A percentile compares a stretch with the other conserved stretches of the same genome.
Conservation (phyloP, 345 rosid genomes). For the Salix exigua region DNA sequence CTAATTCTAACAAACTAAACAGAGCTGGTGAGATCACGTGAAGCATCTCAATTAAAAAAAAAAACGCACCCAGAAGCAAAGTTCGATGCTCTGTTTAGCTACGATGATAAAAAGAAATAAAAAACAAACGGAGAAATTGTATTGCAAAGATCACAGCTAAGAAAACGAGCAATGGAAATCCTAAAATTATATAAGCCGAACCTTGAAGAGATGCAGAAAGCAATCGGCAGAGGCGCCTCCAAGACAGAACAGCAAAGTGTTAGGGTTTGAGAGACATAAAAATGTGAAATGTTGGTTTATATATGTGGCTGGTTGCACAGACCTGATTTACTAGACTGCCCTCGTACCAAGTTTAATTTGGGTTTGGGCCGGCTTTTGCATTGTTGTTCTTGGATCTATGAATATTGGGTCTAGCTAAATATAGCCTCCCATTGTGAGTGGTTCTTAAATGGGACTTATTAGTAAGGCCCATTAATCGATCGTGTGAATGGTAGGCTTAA, state of each 20-base stretch:
- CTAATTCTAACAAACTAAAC: not conserved
- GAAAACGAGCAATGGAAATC: too few relatives aligned
- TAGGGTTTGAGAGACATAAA: not conserved
- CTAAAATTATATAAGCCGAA: not conserved
- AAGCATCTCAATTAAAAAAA: not conserved
- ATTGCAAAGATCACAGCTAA: not conserved
- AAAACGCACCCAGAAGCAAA: not conserved
- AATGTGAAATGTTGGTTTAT: not conserved
- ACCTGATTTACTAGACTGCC: not conserved
- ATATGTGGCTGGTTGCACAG: not conserved
- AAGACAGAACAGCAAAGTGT: not conserved
- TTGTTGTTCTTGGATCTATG: not conserved
- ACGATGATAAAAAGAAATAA: not conserved
- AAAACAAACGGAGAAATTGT: not conserved
- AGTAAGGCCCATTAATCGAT: not conserved
- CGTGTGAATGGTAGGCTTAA: not conserved
- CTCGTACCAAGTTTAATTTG: not conserved
- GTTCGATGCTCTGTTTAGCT: not conserved
- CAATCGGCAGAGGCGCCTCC: conserved; percentile 1
- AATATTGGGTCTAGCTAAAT: not conserved
- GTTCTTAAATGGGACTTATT: not conserved
- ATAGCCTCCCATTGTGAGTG: not conserved
- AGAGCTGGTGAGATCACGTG: not conserved
- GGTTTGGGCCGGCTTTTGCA: not conserved
- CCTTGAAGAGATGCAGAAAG: conserved; percentile 2